Evolutionary conservation across 768 basidiomycete species (phyloP).

Genomic region (Gelatoporia subvermispora): DNA sequence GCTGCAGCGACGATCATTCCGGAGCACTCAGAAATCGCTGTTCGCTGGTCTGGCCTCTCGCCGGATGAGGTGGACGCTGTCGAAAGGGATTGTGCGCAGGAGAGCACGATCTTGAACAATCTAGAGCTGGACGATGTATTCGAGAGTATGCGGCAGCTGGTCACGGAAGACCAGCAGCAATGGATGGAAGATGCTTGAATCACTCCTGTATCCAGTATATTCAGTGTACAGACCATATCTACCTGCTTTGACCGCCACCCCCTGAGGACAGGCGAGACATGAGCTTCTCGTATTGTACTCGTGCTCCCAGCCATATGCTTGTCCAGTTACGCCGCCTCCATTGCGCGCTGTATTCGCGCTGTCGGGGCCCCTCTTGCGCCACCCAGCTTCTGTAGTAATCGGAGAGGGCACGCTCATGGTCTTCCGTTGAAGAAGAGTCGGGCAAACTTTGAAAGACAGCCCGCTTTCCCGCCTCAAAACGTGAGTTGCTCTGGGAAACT

Average conservation of each 20-base stretch:
- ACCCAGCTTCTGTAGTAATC: constrained; percentile 75
- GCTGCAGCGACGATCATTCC: constrained; percentile 57
- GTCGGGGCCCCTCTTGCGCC: constrained; percentile 55
- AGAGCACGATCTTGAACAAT: constrained; percentile 54
- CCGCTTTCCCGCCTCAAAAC: constrained; percentile 70
- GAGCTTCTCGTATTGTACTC: constrained; percentile 42
- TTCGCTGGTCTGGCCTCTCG: constrained; percentile 73
- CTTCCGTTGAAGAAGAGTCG: constrained; percentile 39
- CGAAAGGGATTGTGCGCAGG: constrained; percentile 53
- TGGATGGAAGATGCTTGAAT: constrained; percentile 6
- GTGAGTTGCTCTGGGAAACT: constrained; percentile 61
- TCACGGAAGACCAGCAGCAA: constrained; percentile 35
- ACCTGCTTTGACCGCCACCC: constrained; percentile 24
- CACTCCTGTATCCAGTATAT: constrained; percentile 19
- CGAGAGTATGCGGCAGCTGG: constrained; percentile 59
- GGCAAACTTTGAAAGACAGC: constrained; percentile 55
- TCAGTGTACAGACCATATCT: constrained; percentile 17
- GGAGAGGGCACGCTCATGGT: constrained; percentile 66
- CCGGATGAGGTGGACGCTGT: constrained; percentile 59
- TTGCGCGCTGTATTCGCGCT: constrained; percentile 56
- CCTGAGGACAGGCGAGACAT: constrained; percentile 16
- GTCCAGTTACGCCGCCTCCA: constrained; percentile 62
- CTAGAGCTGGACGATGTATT: constrained; percentile 56
- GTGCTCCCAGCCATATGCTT: constrained; percentile 53
- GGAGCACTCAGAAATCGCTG: constrained; percentile 51